Evolutionary conservation across 1,284 basidiomycete species (phyloP), one percentile per base, ranked within the genome.

Genomic region (Heliocybe sulcata): DNA sequence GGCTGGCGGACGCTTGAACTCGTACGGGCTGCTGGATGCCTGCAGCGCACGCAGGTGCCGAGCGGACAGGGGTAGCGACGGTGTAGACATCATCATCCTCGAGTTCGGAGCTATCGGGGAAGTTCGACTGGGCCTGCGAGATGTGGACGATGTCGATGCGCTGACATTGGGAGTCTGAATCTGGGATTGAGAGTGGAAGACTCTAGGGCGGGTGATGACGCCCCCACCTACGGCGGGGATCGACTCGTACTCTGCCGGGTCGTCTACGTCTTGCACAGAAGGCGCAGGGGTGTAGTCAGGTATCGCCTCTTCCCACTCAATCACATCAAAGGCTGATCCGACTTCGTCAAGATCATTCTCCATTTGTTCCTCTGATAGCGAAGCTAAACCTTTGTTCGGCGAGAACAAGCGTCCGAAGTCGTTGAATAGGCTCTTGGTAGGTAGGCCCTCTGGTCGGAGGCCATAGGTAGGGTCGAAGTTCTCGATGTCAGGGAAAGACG

Each of bases 391-490:
- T 58, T 82, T 82, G 58, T 78, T 81, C 1, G 79, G 77, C 1
- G 74, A 71, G 58, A 90, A 92, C 9, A 93, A 73, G 45, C 76
- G 82, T n/a, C 83, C 80, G 62, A 94, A 91, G 16, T 77, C 77
- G 48, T 76, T 77, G 67, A 91, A 92, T 1, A 80, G 74, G 58
- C 83, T 85, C 67, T 88, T 90, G 1, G 76, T 74, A 0, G 93
- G 93, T 3, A 95, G 76, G 11, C 90, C 88, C 64, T 95, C 93
- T 0, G 92, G 91, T 14, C 95, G 85, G n/a, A 98, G 75, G n/a
- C 95, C 95, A 64, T 98, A 98, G 0, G 95, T 98, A 0, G 94
- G 95, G 65, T 98, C 95, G 69, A 92, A 97, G 59, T 90, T 83
- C 69, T 96, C 94, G 42, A 94, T 80, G 54, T 95, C 92, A 1